phyloP scores from a whole-genome alignment of 805 yeast genomes.

The Kodamaea kakaduensis region DNA sequence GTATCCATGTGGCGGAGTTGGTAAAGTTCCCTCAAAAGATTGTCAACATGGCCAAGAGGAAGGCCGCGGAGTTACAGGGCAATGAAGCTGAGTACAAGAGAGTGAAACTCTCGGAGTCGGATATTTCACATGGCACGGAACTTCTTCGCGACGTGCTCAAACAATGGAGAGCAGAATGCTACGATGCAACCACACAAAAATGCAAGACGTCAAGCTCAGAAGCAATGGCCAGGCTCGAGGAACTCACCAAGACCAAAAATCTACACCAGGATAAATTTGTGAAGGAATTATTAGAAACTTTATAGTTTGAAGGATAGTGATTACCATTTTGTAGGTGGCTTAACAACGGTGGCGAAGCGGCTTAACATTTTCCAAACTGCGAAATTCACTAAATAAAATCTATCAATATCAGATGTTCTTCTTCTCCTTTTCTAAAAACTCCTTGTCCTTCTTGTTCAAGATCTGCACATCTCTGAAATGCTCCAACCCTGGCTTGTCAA shows the following conservation, averaged over 20 bases:
- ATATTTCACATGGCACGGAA: conserved; percentile 52
- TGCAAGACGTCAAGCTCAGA: conserved; percentile 31
- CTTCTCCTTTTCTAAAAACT: conserved; percentile 8
- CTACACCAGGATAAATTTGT: conserved; percentile 37
- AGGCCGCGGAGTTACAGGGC: conserved; percentile 76
- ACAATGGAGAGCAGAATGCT: conserved; percentile 50
- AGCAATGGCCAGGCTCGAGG: conserved; percentile 37
- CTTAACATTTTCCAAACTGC: too few species aligned
- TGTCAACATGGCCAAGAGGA: conserved; percentile 91
- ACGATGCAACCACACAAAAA: conserved; percentile 18
- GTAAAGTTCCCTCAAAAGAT: conserved; percentile 91
- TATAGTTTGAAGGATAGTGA: conserved; percentile 14
- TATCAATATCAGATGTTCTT: conserved; percentile 11
- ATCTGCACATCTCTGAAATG: conserved; percentile 15
- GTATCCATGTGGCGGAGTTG: conserved; percentile 95
- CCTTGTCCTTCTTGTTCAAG: conserved; percentile 14
- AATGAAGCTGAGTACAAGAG: conserved; percentile 44
- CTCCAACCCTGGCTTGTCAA: conserved; percentile 25
- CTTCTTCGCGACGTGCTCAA: conserved; percentile 45
- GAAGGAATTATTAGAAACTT: conserved; percentile 41
- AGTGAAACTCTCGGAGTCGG: conserved; percentile 48
- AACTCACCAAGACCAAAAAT: conserved; percentile 26
- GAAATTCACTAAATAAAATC: neutral
- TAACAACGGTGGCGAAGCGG: too few species aligned
- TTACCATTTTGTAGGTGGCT: too few species aligned